These are phyloP conservation scores for Scedosporium apiospermum DNA, from an alignment of 2,329 filamentous ascomycete species.

Conservation along the genomic window DNA sequence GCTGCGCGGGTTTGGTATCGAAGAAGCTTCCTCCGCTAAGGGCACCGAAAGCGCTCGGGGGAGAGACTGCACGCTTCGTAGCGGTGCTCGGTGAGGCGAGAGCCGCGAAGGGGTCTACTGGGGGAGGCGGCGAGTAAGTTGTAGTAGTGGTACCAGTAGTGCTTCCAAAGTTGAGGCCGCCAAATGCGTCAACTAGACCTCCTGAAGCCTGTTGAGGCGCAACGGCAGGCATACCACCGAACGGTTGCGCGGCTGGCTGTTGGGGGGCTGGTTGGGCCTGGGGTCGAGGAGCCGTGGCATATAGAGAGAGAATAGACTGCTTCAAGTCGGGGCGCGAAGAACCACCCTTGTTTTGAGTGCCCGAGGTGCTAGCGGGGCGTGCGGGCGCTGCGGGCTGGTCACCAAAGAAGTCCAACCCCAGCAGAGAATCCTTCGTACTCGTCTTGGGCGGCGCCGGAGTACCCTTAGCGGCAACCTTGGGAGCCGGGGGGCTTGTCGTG, in stretches of 20 bases:
- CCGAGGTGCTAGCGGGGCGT: slow-evolving; percentile 72
- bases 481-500: slow-evolving; percentile 57
- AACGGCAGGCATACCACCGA: slow-evolving; percentile 55
- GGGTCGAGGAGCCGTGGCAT: slow-evolving; percentile 75
- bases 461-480: slow-evolving; percentile 45
- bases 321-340: slow-evolving; percentile 88
- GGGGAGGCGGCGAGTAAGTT: slow-evolving; percentile 28
- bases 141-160: slow-evolving; percentile 21
- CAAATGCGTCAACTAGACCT: slow-evolving; percentile 69
- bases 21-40: slow-evolving; percentile 76
- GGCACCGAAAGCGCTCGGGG: slow-evolving; percentile 35
- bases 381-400: slow-evolving; percentile 56
- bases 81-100: slow-evolving; percentile 29
- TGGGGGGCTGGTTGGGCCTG: slow-evolving; percentile 42
- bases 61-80: slow-evolving; percentile 21
- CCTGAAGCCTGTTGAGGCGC: slow-evolving; percentile 41
- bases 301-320: slow-evolving; percentile 92
- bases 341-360: slow-evolving; percentile 46
- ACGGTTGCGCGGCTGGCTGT: slow-evolving; percentile 49
- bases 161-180: slow-evolving; percentile 31
- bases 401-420: slow-evolving; percentile 89
- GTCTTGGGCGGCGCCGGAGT: slow-evolving; percentile 55
- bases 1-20: slow-evolving; percentile 57
- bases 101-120: slow-evolving; percentile 50
- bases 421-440: slow-evolving; percentile 76